Conservation (phyloP, 2,329 filamentous ascomycete genomes). For the Aschersonia sp. region DNA sequence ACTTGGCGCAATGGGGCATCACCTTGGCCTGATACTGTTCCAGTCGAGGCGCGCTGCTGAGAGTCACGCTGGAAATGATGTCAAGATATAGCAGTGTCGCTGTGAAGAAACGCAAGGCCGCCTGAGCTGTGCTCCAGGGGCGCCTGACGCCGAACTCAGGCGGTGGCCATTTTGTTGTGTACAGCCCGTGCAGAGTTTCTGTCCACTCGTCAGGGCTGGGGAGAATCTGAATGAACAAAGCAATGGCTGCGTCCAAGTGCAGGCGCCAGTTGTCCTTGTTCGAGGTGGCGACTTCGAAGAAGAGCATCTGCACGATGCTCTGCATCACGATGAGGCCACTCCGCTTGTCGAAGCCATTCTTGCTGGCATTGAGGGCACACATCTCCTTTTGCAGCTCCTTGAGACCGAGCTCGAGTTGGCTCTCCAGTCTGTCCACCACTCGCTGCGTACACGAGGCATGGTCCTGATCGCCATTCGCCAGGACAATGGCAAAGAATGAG, state of each 20-base stretch:
- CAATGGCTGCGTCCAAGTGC: constrained; percentile 34
- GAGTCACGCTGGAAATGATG: constrained; percentile 32
- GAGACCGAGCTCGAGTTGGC: constrained; percentile 28
- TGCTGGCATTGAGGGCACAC: constrained; percentile 17
- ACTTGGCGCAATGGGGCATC: constrained; percentile 17
- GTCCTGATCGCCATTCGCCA: constrained; percentile 17
- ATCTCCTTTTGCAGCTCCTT: constrained; percentile 28
- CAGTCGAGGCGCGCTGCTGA: constrained; percentile 26
- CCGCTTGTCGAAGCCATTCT: constrained; percentile 13
- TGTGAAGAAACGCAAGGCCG: constrained; percentile 31
- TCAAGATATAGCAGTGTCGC: constrained; percentile 33
- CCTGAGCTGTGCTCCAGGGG: constrained; percentile 30
- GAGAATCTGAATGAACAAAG: constrained; percentile 32
- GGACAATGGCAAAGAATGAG: constrained; percentile 38
- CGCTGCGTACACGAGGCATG: constrained; percentile 19
- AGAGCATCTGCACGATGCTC: constrained; percentile 36
- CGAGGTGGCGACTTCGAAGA: constrained; percentile 32
- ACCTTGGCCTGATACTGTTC: constrained; percentile 23
- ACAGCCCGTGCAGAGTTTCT: constrained; percentile 17
- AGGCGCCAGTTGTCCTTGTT: constrained; percentile 33
- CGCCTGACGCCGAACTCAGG: constrained; percentile 15
- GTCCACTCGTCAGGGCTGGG: constrained; percentile 21
- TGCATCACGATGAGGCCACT: constrained; percentile 28
- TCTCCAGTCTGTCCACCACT: constrained; percentile 24
- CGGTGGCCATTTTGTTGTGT: constrained; percentile 18